These are phyloP conservation scores for Ceratobasidium sp. DNA, from an alignment of 1,284 basidiomycete species.

Conservation along the genomic window DNA sequence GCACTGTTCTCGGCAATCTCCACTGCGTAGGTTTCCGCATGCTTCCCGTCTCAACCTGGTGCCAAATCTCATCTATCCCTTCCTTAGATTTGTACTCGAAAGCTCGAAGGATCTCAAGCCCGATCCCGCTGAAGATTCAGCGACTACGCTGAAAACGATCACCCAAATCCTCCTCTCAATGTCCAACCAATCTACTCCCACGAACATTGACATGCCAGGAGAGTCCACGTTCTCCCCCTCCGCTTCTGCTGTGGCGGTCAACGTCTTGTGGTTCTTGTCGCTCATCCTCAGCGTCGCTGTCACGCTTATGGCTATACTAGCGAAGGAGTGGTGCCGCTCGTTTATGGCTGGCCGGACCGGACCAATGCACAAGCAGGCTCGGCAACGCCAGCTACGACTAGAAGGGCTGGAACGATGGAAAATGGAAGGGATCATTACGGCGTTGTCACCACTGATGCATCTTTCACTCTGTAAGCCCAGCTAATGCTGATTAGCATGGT, in stretches of 20 bases:
- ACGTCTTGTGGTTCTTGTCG: not conserved
- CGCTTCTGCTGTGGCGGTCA: not conserved
- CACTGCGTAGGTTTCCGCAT: not conserved
- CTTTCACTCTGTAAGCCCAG: not conserved
- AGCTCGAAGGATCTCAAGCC: slow-evolving; percentile 10
- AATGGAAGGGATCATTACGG: slow-evolving; percentile 1
- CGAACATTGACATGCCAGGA: not conserved
- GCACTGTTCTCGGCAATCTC: slow-evolving; percentile 8
- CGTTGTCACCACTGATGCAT: slow-evolving; percentile 21
- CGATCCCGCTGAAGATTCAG: not conserved
- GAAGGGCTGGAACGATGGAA: slow-evolving; percentile 30
- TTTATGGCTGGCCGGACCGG: slow-evolving; percentile 10
- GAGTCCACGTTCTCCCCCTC: not conserved
- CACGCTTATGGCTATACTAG: not conserved
- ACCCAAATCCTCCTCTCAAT: not conserved
- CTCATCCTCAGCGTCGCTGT: not conserved
- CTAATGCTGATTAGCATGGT: not conserved
- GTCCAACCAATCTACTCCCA: not conserved
- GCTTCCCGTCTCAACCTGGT: not conserved
- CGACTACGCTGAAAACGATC: not conserved
- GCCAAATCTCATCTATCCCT: not conserved
- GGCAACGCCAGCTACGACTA: slow-evolving; percentile 10
- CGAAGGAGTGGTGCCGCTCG: not conserved
- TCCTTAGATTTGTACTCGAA: slow-evolving; percentile 24
- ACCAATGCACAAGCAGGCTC: not conserved